phyloP scores from a whole-genome alignment of 345 rosid genomes.

The Punica granatum region DNA sequence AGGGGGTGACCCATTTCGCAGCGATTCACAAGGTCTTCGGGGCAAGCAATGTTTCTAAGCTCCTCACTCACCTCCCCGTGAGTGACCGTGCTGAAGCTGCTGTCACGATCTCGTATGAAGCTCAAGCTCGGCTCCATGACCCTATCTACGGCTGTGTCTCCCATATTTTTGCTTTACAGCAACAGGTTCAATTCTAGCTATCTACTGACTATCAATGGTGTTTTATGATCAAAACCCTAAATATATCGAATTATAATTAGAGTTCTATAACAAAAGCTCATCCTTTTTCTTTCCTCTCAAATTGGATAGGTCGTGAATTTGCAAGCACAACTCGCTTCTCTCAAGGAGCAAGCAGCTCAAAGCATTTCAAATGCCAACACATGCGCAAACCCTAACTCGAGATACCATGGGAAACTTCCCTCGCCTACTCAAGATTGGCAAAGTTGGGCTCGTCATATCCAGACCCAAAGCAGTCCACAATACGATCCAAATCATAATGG shows the following conservation, averaged over 20 bases:
- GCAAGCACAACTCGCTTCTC: constrained; percentile 73
- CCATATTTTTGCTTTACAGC: constrained; percentile 89
- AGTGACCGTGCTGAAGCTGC: constrained; percentile 86
- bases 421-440: constrained; percentile 32
- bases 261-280: neutral
- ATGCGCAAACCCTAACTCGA: neutral
- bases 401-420: neutral
- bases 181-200: constrained; percentile 53
- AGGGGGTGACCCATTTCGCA: constrained; percentile 80
- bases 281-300: neutral
- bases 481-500: constrained; percentile 6
- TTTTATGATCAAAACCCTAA: neutral
- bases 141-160: constrained; percentile 95
- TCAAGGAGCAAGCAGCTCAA: constrained; percentile 74
- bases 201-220: neutral
- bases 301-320: constrained; percentile 60
- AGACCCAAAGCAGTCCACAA: constrained; percentile 7
- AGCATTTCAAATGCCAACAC: constrained; percentile 5
- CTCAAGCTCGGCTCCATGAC: constrained; percentile 95
- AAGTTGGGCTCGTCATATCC: constrained; percentile 27
- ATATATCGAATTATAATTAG: neutral
- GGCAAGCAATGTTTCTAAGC: constrained; percentile 90
- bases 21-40: constrained; percentile 96
- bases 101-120: constrained; percentile 87
- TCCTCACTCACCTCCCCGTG: constrained; percentile 71